A percentile compares a stretch with the other conserved stretches of the same genome.
phyloP scores from a whole-genome alignment of 805 yeast species.

The Myxozyma vanderwaltii region DNA sequence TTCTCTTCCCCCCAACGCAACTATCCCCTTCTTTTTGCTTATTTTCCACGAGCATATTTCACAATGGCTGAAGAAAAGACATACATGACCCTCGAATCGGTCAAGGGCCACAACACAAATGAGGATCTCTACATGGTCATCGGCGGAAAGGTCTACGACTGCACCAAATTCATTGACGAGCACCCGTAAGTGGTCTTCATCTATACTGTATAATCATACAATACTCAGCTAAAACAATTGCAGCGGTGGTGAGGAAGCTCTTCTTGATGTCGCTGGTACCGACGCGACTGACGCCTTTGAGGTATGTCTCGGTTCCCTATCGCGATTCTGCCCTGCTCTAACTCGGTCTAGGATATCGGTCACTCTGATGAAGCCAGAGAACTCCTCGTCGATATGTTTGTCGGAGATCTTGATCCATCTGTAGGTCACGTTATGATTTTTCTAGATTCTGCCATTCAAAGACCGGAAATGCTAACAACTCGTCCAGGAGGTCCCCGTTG shows the following conservation, averaged over 20 bases:
- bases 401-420: conserved; percentile 74
- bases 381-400: conserved; percentile 61
- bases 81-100: conserved; percentile 45
- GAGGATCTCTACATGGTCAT: conserved; percentile 74
- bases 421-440: conserved; percentile 31
- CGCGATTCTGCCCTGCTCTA: background rate
- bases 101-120: conserved; percentile 46
- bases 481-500: conserved; percentile 4
- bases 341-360: conserved; percentile 71
- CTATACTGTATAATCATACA: background rate
- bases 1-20: too few species aligned
- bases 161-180: conserved; percentile 55
- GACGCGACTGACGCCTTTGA: conserved; percentile 72
- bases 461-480: background rate
- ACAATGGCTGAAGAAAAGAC: conserved; percentile 4
- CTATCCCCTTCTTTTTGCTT: background rate
- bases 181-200: conserved; percentile 53
- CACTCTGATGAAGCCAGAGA: conserved; percentile 96
- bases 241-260: conserved; percentile 78
- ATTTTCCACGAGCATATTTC: background rate
- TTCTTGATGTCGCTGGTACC: conserved; percentile 75
- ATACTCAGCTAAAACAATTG: background rate
- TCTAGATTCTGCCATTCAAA: background rate
- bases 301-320: conserved; percentile 43
- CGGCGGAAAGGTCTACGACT: conserved; percentile 68